Evolutionary conservation across 352 stramenopile genomes (phyloP), one percentile per base, ranked within the genome.

Genomic region (Discostella stelligera): DNA sequence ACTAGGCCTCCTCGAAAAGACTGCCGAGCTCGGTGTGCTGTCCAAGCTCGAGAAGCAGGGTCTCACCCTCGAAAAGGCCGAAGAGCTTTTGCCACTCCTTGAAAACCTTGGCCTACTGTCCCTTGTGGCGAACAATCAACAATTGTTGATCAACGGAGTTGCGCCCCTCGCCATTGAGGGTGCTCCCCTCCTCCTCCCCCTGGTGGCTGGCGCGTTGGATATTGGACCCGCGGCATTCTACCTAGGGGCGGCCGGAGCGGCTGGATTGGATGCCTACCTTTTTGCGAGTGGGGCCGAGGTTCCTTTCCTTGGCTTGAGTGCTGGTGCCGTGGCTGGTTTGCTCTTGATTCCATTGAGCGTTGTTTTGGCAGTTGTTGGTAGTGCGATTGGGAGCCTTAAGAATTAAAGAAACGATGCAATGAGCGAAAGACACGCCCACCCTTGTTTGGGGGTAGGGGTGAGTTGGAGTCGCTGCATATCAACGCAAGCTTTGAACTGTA

Each of bases 121-220:
- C 21, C 41, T 90, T 37, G 79, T 81, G 16, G 86, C 72, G 20
- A 90, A 89, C 69, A 92, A 92, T 70, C 86, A 92, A 77, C 86
- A 92, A 74, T 68, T 92, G 27, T 67, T 92, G 48, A 77, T 92
- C 55, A 92, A 92, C 64, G 63, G 77, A 32, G 74, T 87, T 32
- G 86, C 86, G 37, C 84, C 84, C 54, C 30, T 90, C 39, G 69
- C 87, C 30, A 62, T 92, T 13, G 86, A 92, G 73, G 76, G 76
- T 72, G 86, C 86, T 49, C 86, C 86, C 32, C 58, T 92, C 46
- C 64, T 90, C 20, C 54, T 92, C 25, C 86, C 86, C 30, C 27
- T 90, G 44, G 61, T 92, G 32, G 78, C 83, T 16, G 82, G 79
- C 64, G 86, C 86, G 6, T 66, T 92, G 41, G 80, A 80, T 11